Evolutionary conservation across 306 rosid species (phyloP).

Genomic region (Lathyrus oleraceus): DNA sequence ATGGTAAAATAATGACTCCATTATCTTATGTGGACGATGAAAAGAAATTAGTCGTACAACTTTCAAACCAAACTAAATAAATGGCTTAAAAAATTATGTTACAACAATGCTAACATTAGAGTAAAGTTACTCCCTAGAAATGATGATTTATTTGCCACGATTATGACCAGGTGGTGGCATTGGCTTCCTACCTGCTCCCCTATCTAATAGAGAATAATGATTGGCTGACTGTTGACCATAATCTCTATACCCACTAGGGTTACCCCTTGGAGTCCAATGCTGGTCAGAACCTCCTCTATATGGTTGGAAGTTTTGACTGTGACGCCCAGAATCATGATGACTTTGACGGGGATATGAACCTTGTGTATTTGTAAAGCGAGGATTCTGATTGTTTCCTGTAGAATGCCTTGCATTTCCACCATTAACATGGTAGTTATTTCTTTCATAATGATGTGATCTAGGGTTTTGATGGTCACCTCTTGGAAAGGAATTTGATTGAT

Average conservation of each 20-base stretch:
- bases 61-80: background rate
- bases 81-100: constrained; percentile 3
- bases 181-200: constrained; percentile 52
- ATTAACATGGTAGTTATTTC: constrained; percentile 42
- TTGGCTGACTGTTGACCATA: constrained; percentile 55
- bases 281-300: constrained; percentile 34
- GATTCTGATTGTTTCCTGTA: constrained; percentile 47
- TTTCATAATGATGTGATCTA: constrained; percentile 53
- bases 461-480: constrained; percentile 44
- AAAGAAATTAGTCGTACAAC: constrained; percentile 7
- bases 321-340: constrained; percentile 44
- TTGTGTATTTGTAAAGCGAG: constrained; percentile 39
- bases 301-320: constrained; percentile 46
- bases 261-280: constrained; percentile 44
- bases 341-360: constrained; percentile 28
- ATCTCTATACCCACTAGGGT: constrained; percentile 41
- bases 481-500: constrained; percentile 47
- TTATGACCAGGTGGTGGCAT: constrained; percentile 58
- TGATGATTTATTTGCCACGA: constrained; percentile 38
- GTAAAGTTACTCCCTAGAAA: constrained; percentile 6
- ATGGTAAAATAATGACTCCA: background rate
- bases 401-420: constrained; percentile 43
- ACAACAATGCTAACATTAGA: constrained; percentile 44
- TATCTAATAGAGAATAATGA: constrained; percentile 55
- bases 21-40: background rate